Evolutionary conservation across 148 eudicot species (phyloP).

Genomic region (Polygonum maritimum): DNA sequence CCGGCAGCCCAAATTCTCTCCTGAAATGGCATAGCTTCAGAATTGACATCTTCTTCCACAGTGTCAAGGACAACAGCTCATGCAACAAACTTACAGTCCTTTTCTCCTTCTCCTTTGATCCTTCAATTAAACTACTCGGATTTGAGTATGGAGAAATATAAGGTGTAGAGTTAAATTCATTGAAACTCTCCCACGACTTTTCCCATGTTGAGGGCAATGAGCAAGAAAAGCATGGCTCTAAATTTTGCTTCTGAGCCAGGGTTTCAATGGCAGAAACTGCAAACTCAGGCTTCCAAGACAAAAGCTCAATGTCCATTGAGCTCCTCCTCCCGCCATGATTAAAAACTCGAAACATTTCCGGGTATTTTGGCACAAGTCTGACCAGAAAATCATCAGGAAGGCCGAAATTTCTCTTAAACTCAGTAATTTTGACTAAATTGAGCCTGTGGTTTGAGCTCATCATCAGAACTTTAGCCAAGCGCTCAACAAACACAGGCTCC

Average conservation of each 20-base stretch:
- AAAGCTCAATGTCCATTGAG: constrained; percentile 81
- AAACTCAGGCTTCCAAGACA: constrained; percentile 57
- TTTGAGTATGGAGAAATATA: constrained; percentile 73
- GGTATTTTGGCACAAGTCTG: constrained; percentile 65
- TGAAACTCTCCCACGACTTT: constrained; percentile 81
- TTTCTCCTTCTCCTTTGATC: constrained; percentile 65
- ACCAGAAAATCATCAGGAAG: constrained; percentile 87
- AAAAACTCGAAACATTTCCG: constrained; percentile 68
- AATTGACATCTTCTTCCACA: constrained; percentile 85
- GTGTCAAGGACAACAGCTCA: constrained; percentile 67
- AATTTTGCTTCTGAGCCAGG: constrained; percentile 26
- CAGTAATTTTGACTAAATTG: constrained; percentile 62
- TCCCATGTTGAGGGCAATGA: constrained; percentile 68
- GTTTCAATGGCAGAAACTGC: constrained; percentile 62
- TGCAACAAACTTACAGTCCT: constrained; percentile 70
- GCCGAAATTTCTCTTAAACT: constrained; percentile 69
- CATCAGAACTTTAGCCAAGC: constrained; percentile 76
- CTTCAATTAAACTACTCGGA: constrained; percentile 40
- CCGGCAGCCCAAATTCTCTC: constrained; percentile 67
- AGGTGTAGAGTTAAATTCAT: constrained; percentile 66
- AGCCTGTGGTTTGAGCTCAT: constrained; percentile 66
- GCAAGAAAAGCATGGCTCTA: constrained; percentile 59
- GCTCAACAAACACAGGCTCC: constrained; percentile 50
- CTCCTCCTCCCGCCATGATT: constrained; percentile 72
- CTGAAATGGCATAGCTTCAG: constrained; percentile 62